Evolutionary conservation across 2,329 filamentous ascomycete species (phyloP).

Genomic region (Colletotrichum siamense): DNA sequence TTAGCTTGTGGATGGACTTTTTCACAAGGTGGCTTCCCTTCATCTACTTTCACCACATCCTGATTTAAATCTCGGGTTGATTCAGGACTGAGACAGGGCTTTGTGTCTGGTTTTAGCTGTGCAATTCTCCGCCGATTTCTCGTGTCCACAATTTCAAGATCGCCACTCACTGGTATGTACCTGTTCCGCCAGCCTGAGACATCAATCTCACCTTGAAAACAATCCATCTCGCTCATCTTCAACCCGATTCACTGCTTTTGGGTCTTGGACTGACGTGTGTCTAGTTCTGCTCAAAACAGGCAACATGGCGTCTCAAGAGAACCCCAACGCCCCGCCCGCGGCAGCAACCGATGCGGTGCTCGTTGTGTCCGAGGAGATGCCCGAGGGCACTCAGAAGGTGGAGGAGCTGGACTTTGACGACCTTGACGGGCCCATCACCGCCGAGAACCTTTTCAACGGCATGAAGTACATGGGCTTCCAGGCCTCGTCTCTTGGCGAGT

Average conservation of each 20-base stretch:
- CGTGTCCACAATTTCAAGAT: slow-evolving; percentile 13
- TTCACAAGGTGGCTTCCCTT: background rate
- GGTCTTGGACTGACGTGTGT: background rate
- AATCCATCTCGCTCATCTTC: background rate
- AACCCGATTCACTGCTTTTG: background rate
- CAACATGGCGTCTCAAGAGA: slow-evolving; percentile 33
- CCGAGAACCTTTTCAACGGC: slow-evolving; percentile 79
- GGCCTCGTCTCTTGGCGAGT: slow-evolving; percentile 78
- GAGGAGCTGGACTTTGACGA: slow-evolving; percentile 92
- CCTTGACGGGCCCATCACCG: slow-evolving; percentile 79
- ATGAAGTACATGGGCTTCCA: slow-evolving; percentile 87
- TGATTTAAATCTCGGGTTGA: background rate
- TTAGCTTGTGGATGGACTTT: background rate
- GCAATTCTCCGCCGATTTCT: slow-evolving; percentile 1
- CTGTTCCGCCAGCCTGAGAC: background rate
- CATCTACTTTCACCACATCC: background rate
- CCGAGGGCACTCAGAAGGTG: slow-evolving; percentile 79
- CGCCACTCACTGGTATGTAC: slow-evolving; percentile 11
- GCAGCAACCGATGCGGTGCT: slow-evolving; percentile 82
- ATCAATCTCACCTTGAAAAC: background rate
- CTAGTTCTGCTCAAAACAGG: background rate
- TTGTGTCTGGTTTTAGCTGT: slow-evolving; percentile 2
- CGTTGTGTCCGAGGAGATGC: slow-evolving; percentile 82
- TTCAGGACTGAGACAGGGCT: background rate
- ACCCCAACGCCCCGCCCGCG: slow-evolving; percentile 54